Percentiles rank a stretch among this genome's conserved stretches.
Evolutionary conservation across 371 early-diverging fungal genomes (phyloP).

Genomic region (Mortierella sp.): DNA sequence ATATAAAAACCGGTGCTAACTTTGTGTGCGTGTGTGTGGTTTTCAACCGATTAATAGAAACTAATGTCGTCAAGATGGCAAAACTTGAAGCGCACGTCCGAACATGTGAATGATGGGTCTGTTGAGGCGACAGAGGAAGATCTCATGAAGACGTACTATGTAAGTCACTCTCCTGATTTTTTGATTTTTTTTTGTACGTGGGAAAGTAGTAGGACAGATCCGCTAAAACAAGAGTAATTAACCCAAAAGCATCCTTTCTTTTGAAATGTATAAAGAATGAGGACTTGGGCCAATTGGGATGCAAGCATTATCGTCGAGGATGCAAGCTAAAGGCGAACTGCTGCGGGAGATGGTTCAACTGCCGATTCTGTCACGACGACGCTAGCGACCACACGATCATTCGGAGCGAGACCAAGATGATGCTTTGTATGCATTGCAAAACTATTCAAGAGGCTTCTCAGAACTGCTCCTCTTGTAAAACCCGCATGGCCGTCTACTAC

Average conservation of each 20-base stretch:
- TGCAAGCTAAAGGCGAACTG: conserved; percentile 93
- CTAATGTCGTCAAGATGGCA: conserved; percentile 67
- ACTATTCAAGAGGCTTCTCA: conserved; percentile 86
- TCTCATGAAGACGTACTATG: conserved; percentile 65
- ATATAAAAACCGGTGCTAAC: too few species aligned
- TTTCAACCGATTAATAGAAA: too few species aligned
- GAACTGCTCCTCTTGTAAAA: conserved; percentile 77
- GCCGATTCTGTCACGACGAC: conserved; percentile 98
- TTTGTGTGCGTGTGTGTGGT: too few species aligned
- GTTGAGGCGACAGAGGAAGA: conserved; percentile 64
- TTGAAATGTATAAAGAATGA: conserved; percentile 62
- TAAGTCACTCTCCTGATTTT: conserved; percentile 30
- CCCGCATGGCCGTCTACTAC: conserved; percentile 73
- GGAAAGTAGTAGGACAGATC: not conserved
- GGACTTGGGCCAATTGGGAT: conserved; percentile 76
- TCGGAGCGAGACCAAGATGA: conserved; percentile 81
- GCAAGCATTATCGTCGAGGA: conserved; percentile 94
- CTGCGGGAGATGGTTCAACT: conserved; percentile 91
- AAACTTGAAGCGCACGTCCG: conserved; percentile 9
- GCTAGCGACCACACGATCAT: conserved; percentile 88
- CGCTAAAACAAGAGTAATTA: not conserved
- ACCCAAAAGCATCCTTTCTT: not conserved
- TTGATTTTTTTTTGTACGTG: too few species aligned
- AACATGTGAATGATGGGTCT: conserved; percentile 43
- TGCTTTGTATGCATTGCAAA: conserved; percentile 96